phyloP scores from a whole-genome alignment of 208 protist genomes.

The Spongospora subterranea region DNA sequence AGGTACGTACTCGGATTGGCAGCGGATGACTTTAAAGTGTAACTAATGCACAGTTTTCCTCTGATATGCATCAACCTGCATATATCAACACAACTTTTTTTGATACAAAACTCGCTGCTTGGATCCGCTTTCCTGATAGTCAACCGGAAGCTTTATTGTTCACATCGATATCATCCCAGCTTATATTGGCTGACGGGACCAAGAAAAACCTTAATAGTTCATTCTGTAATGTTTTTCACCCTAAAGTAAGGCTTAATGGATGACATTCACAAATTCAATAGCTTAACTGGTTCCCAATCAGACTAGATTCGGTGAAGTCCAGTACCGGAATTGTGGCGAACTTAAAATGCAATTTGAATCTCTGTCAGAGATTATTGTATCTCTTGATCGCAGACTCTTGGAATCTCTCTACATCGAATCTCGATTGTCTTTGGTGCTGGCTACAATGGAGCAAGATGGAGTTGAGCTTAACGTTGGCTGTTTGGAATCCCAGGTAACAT shows the following conservation, averaged over 20 bases:
- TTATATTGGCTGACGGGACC: too few species aligned
- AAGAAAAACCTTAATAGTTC: too few species aligned
- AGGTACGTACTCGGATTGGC: too few species aligned
- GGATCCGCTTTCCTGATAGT: background rate
- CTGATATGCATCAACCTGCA: too few species aligned
- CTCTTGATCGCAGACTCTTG: background rate
- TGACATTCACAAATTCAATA: too few species aligned
- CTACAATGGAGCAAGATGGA: background rate
- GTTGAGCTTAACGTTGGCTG: background rate
- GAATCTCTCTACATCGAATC: background rate
- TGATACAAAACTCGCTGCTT: constrained; percentile 12
- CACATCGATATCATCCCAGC: background rate
- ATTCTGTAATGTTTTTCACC: too few species aligned
- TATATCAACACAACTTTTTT: background rate
- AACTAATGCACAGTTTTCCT: too few species aligned
- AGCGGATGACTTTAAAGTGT: too few species aligned
- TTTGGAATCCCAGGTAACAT: background rate
- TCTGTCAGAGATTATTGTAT: too few species aligned
- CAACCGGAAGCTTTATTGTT: background rate
- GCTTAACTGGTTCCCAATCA: too few species aligned
- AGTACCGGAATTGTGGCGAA: background rate
- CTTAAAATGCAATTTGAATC: too few species aligned
- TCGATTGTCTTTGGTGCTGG: background rate
- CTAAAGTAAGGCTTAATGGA: too few species aligned
- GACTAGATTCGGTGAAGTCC: background rate